Percentiles rank a stretch among this genome's conserved stretches.
Conservation (phyloP, 1,284 basidiomycete genomes). For the Inonotus obliquus region DNA sequence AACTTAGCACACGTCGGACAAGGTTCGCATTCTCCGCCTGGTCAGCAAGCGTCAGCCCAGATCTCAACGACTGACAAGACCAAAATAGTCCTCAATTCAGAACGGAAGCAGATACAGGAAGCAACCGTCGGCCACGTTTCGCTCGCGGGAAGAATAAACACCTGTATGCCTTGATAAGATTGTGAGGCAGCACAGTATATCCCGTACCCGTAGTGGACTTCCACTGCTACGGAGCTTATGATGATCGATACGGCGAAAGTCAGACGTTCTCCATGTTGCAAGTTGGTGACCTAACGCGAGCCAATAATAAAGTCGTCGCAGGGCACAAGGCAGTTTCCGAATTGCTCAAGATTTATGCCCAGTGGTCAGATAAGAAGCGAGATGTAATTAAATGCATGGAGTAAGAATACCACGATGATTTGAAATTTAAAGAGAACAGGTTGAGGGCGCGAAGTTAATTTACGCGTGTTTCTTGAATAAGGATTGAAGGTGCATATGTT, state of each 20-base stretch:
- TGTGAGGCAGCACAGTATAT: background rate
- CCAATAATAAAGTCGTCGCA: background rate
- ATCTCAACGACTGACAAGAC: too few relatives aligned
- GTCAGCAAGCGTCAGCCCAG: background rate
- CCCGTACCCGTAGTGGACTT: background rate
- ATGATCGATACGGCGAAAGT: too few relatives aligned
- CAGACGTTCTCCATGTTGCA: too few relatives aligned
- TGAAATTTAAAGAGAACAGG: background rate
- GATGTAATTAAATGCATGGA: background rate
- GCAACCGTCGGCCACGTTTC: background rate
- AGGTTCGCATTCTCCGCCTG: too few relatives aligned
- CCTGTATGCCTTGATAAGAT: background rate
- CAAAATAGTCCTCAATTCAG: background rate
- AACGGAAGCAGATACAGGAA: background rate
- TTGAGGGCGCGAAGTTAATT: background rate
- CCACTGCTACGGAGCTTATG: background rate
- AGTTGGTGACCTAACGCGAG: too few relatives aligned
- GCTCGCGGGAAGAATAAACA: background rate
- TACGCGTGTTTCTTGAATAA: background rate
- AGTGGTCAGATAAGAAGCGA: background rate
- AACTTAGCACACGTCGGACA: background rate
- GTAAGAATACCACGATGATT: background rate
- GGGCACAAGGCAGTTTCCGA: background rate
- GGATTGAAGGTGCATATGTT: background rate
- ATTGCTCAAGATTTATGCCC: background rate